Evolutionary conservation across 345 rosid species (phyloP).

Genomic region (Aurinia saxatilis): DNA sequence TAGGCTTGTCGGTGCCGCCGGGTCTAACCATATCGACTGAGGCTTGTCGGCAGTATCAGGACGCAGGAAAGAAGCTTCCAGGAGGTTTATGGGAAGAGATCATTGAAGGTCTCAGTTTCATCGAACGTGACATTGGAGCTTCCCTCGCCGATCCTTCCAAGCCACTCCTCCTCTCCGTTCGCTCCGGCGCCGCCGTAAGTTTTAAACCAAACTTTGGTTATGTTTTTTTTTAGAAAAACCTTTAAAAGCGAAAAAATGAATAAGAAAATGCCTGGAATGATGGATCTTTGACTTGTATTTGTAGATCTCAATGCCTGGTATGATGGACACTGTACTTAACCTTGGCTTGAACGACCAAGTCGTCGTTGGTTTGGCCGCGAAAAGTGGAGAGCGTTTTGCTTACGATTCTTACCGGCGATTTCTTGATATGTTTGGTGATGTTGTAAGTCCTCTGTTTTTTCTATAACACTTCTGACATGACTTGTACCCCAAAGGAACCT

Average conservation of each 20-base stretch:
- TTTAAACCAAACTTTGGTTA: too few species aligned
- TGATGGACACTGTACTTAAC: conserved; percentile 99
- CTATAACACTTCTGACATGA: too few species aligned
- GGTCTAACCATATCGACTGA: conserved; percentile 94
- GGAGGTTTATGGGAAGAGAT: conserved; percentile 78
- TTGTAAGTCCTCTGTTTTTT: conserved; percentile 52
- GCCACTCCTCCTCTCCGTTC: conserved; percentile 93
- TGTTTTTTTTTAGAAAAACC: too few species aligned
- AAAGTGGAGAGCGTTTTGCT: conserved; percentile 88
- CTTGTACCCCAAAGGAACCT: not conserved
- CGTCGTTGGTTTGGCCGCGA: conserved; percentile 57
- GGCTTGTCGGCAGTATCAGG: conserved; percentile 79
- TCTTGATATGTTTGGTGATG: conserved; percentile 90
- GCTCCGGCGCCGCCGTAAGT: conserved; percentile 95
- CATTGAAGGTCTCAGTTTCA: conserved; percentile 43
- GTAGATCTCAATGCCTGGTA: conserved; percentile 95
- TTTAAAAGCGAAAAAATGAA: too few species aligned
- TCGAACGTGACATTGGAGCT: conserved; percentile 79
- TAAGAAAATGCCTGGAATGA: too few species aligned
- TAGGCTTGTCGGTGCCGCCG: conserved; percentile 91
- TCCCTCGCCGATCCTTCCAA: conserved; percentile 65
- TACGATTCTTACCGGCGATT: conserved; percentile 89
- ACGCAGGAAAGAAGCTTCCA: conserved; percentile 53
- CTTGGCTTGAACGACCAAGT: conserved; percentile 89
- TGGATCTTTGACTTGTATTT: not conserved